phyloP scores from a whole-genome alignment of 2,329 filamentous ascomycete genomes.

The Scedosporium aurantiacum region DNA sequence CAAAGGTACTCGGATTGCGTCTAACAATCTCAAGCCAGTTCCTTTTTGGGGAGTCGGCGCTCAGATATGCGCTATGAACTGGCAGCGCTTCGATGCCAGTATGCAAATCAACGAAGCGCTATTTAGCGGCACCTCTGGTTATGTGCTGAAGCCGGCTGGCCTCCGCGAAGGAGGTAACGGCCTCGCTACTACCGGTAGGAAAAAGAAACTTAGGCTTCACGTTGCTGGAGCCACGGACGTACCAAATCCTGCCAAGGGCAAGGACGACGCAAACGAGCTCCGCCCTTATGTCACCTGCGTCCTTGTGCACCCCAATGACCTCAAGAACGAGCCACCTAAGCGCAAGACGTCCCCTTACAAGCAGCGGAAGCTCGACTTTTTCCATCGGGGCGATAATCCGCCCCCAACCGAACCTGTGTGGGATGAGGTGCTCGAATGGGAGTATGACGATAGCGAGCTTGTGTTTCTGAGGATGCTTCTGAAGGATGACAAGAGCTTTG shows the following conservation, averaged over 20 bases:
- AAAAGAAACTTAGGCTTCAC: slow-evolving; percentile 42
- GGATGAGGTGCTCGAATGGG: slow-evolving; percentile 57
- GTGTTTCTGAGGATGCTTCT: slow-evolving; percentile 53
- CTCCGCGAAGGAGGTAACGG: slow-evolving; percentile 46
- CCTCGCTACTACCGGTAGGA: slow-evolving; percentile 31
- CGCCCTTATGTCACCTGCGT: slow-evolving; percentile 57
- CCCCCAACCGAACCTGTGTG: slow-evolving; percentile 50
- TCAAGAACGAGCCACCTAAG: slow-evolving; percentile 40
- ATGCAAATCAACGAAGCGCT: slow-evolving; percentile 60
- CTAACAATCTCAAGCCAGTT: slow-evolving; percentile 50
- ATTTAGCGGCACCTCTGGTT: slow-evolving; percentile 54
- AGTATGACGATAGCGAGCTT: slow-evolving; percentile 56
- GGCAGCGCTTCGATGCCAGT: slow-evolving; percentile 55
- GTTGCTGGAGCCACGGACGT: slow-evolving; percentile 53
- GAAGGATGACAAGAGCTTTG: slow-evolving; percentile 55
- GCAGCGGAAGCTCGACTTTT: slow-evolving; percentile 43
- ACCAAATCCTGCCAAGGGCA: slow-evolving; percentile 27
- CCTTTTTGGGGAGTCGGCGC: slow-evolving; percentile 57
- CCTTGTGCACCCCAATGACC: slow-evolving; percentile 45
- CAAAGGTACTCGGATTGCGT: slow-evolving; percentile 58
- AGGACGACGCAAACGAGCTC: slow-evolving; percentile 39
- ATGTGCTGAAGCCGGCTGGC: slow-evolving; percentile 51
- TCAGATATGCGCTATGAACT: slow-evolving; percentile 60
- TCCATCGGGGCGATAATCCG: slow-evolving; percentile 48
- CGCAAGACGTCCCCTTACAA: slow-evolving; percentile 51